These are phyloP conservation scores for Xylariaceae sp. DNA, from an alignment of 2,329 filamentous ascomycete species.

Conservation along the genomic window DNA sequence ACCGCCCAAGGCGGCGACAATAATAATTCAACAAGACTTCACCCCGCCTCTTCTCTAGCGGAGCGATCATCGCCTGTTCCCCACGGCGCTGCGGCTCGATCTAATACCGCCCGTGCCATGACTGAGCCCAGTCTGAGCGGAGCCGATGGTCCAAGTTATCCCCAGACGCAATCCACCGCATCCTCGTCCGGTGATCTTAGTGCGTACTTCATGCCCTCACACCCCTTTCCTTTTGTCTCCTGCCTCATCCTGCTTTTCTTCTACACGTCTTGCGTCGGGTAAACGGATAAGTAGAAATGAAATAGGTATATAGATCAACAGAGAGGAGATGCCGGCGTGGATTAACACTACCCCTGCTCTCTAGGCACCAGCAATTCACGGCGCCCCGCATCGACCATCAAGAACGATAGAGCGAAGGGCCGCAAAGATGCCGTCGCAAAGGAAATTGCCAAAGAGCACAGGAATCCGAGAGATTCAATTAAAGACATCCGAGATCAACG, in stretches of 20 bases:
- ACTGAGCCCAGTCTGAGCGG: constrained; percentile 1
- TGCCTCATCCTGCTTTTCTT: constrained; percentile 2
- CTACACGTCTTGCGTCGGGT: not conserved
- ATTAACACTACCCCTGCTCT: not conserved
- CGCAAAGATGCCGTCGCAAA: constrained; percentile 26
- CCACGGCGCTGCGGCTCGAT: constrained; percentile 1
- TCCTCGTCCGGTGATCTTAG: constrained; percentile 11
- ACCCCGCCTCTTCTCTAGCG: constrained; percentile 4
- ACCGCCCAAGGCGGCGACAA: constrained; percentile 23
- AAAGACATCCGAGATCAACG: constrained; percentile 13
- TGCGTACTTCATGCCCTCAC: constrained; percentile 5
- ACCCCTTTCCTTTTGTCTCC: not conserved
- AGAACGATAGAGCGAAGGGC: constrained; percentile 25
- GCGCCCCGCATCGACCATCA: constrained; percentile 17
- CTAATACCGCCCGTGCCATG: constrained; percentile 4
- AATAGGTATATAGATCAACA: not conserved
- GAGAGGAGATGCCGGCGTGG: constrained; percentile 11
- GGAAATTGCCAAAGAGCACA: constrained; percentile 25
- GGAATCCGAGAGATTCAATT: constrained; percentile 17
- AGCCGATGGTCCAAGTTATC: constrained; percentile 3
- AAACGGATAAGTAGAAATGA: not conserved
- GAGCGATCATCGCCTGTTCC: constrained; percentile 2
- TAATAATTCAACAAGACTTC: constrained; percentile 1
- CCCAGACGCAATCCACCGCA: constrained; percentile 1
- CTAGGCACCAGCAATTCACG: constrained; percentile 26